phyloP scores from a whole-genome alignment of 176 grass and related monocot species.

The Cymbopogon citratus region DNA sequence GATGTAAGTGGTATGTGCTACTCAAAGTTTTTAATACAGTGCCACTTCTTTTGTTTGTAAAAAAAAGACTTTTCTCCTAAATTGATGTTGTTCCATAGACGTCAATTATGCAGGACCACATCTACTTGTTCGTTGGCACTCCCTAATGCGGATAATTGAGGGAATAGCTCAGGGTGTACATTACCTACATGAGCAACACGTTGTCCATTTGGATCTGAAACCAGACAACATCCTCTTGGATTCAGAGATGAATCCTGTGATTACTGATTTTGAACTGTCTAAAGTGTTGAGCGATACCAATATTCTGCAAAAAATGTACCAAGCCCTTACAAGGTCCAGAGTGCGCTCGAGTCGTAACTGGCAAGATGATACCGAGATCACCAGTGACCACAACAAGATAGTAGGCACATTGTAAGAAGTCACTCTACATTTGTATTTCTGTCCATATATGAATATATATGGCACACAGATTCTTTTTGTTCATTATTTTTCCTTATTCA shows the following conservation, averaged over 20 bases:
- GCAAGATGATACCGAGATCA: neutral
- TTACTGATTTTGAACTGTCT: neutral
- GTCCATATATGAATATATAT: no score
- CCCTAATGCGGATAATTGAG: neutral
- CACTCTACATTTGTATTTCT: neutral
- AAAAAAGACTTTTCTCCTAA: neutral
- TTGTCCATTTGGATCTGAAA: neutral
- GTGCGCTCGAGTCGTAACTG: neutral
- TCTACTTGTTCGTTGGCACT: neutral
- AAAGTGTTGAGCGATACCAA: neutral
- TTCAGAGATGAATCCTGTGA: neutral
- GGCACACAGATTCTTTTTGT: neutral
- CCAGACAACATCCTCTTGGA: neutral
- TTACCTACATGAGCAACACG: neutral
- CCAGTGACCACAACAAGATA: neutral
- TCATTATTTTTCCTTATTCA: neutral
- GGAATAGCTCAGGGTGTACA: neutral
- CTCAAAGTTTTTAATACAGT: neutral
- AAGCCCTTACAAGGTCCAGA: neutral
- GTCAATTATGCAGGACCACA: neutral
- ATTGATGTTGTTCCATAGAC: neutral
- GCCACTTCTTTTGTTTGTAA: neutral
- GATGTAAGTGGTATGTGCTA: no score
- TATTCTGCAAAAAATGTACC: no score
- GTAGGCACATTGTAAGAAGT: neutral